Conservation (phyloP, 192 early-diverging fungal species). For the Mortierella antarctica region DNA sequence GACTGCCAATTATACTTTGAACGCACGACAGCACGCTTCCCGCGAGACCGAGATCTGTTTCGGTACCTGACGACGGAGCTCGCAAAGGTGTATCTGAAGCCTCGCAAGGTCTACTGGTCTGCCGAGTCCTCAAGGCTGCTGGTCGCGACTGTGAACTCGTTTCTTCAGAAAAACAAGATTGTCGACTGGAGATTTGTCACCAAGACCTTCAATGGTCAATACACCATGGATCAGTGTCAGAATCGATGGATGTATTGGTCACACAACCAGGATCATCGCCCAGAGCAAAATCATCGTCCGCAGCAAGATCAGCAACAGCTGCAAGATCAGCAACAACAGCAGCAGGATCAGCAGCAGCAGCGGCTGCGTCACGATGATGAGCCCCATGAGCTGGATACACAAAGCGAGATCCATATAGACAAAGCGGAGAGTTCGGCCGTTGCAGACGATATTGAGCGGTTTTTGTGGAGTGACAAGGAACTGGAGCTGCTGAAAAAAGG, state of each 20-base stretch:
- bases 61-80: constrained; percentile 6
- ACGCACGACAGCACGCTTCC: constrained; percentile 10
- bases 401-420: too few species aligned
- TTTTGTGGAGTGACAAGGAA: constrained; percentile 35
- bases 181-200: constrained; percentile 32
- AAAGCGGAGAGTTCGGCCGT: background rate
- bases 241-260: constrained; percentile 36
- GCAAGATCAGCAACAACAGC: background rate
- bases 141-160: constrained; percentile 28
- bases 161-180: background rate
- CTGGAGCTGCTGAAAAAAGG: constrained; percentile 22
- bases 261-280: background rate
- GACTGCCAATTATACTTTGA: constrained; percentile 43
- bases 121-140: constrained; percentile 7
- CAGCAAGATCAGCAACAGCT: background rate
- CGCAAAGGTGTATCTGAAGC: constrained; percentile 18
- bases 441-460: background rate
- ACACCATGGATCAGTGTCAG: constrained; percentile 23
- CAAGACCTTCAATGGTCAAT: constrained; percentile 5
- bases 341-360: background rate
- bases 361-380: background rate
- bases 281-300: background rate
- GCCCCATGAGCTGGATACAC: too few species aligned
- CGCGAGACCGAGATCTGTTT: constrained; percentile 30
- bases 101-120: constrained; percentile 14